Conservation (phyloP, 805 yeast genomes). For the Ogataea nakhonphanomensis region DNA sequence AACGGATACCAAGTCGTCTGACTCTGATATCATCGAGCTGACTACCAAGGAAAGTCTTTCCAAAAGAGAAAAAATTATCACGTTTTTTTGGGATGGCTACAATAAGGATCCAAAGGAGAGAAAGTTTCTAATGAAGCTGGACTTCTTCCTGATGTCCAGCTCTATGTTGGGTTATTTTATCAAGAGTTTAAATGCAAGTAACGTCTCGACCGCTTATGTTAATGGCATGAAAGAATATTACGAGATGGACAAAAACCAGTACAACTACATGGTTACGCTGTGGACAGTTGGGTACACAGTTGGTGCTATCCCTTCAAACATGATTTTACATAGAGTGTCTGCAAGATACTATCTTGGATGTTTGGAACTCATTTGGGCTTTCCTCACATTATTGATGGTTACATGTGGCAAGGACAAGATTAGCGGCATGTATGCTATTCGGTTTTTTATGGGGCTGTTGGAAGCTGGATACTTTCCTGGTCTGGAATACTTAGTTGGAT, state of each 20-base stretch:
- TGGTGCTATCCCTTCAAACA: conserved; percentile 48
- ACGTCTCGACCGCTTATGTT: conserved; percentile 61
- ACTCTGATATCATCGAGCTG: conserved; percentile 2
- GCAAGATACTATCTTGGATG: conserved; percentile 45
- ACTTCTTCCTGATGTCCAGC: conserved; percentile 44
- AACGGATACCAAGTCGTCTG: neutral
- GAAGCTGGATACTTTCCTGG: conserved; percentile 52
- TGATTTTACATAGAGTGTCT: conserved; percentile 38
- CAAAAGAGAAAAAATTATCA: neutral
- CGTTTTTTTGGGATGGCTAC: conserved; percentile 28
- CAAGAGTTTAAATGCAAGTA: conserved; percentile 57
- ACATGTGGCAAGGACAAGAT: conserved; percentile 26
- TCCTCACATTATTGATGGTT: conserved; percentile 38
- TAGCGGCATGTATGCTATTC: conserved; percentile 29
- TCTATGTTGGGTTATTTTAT: conserved; percentile 62
- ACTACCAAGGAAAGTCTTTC: neutral
- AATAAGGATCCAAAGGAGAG: conserved; percentile 39
- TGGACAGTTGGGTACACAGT: conserved; percentile 50
- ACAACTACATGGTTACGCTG: conserved; percentile 41
- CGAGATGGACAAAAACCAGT: conserved; percentile 50
- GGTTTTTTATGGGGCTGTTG: conserved; percentile 40
- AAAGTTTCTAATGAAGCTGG: conserved; percentile 45
- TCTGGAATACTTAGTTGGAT: conserved; percentile 40
- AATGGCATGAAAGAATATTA: conserved; percentile 58
- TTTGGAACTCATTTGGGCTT: conserved; percentile 43